Conservation (phyloP, 768 basidiomycete species). For the Favolaschia claudopus region DNA sequence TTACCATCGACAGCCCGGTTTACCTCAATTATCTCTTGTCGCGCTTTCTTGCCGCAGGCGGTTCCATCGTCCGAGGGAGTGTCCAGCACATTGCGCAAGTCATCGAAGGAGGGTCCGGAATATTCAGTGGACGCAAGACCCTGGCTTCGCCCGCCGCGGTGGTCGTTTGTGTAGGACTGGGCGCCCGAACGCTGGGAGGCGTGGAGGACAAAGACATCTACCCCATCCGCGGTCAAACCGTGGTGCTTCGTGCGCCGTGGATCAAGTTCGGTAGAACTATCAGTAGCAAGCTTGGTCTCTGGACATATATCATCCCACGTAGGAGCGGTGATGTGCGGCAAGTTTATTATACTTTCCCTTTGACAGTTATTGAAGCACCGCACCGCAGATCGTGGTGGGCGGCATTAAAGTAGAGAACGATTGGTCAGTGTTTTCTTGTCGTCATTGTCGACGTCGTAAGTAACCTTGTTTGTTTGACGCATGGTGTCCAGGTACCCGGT, state of each 20-base stretch:
- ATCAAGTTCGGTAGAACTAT: slow-evolving; percentile 64
- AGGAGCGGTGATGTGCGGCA: slow-evolving; percentile 58
- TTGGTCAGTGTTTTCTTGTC: slow-evolving; percentile 51
- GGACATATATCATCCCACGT: slow-evolving; percentile 74
- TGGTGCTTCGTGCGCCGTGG: slow-evolving; percentile 75
- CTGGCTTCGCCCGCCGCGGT: slow-evolving; percentile 57
- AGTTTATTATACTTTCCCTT: background rate
- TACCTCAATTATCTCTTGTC: slow-evolving; percentile 77
- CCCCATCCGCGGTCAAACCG: slow-evolving; percentile 87
- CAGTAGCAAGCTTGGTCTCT: slow-evolving; percentile 46
- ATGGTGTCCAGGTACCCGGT: slow-evolving; percentile 59
- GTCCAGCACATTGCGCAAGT: slow-evolving; percentile 77
- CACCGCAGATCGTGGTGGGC: slow-evolving; percentile 60
- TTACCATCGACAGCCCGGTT: slow-evolving; percentile 73
- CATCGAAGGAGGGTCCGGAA: slow-evolving; percentile 62
- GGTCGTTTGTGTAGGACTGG: slow-evolving; percentile 76
- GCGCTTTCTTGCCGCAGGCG: slow-evolving; percentile 71
- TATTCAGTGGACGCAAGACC: slow-evolving; percentile 39
- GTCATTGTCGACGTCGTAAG: background rate
- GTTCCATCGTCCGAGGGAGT: slow-evolving; percentile 61
- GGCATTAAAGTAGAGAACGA: slow-evolving; percentile 66
- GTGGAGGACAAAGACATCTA: slow-evolving; percentile 79
- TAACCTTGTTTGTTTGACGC: background rate
- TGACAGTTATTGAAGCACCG: background rate
- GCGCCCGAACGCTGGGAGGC: slow-evolving; percentile 78